These are phyloP conservation scores for Corymbia citriodora DNA, from an alignment of 441 rosid genomes.

Conservation along the genomic window DNA sequence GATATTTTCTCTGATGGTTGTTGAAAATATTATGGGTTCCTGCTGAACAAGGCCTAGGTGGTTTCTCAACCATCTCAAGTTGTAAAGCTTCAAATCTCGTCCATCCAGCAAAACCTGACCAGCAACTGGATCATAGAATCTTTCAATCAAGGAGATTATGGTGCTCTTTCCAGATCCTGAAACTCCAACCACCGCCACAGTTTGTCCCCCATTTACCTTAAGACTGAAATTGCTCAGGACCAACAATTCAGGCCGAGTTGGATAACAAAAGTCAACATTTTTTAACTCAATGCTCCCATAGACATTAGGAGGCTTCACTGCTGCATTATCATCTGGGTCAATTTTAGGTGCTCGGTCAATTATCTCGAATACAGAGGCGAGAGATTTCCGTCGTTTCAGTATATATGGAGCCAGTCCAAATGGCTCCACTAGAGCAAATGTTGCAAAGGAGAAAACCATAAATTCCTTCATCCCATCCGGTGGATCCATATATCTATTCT, in stretches of 20 bases:
- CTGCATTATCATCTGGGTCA: slow-evolving; percentile 92
- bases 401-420: slow-evolving; percentile 99
- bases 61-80: slow-evolving; percentile 89
- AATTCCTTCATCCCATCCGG: slow-evolving; percentile 89
- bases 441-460: slow-evolving; percentile 98
- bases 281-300: slow-evolving; percentile 96
- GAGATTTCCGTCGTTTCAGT: slow-evolving; percentile 91
- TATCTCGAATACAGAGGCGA: slow-evolving; percentile 90
- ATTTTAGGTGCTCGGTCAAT: slow-evolving; percentile 88
- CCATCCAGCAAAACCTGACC: slow-evolving; percentile 97
- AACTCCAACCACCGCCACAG: slow-evolving; percentile 93
- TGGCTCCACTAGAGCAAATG: slow-evolving; percentile 98
- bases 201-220: slow-evolving; percentile 93
- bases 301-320: slow-evolving; percentile 90
- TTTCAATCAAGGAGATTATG: slow-evolving; percentile 88
- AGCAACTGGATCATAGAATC: slow-evolving; percentile 97
- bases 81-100: slow-evolving; percentile 78
- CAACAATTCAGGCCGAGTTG: slow-evolving; percentile 86
- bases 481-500: slow-evolving; percentile 35
- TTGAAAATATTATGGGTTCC: slow-evolving; percentile 93
- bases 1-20: slow-evolving; percentile 89
- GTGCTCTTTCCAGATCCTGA: slow-evolving; percentile 99
- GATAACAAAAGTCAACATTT: slow-evolving; percentile 94
- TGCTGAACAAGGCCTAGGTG: slow-evolving; percentile 94
- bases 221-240: slow-evolving; percentile 97